Evolutionary conservation across 169 alveolate species (phyloP), one percentile per base, ranked within the genome.

Genomic region (Blepharisma undulans): DNA sequence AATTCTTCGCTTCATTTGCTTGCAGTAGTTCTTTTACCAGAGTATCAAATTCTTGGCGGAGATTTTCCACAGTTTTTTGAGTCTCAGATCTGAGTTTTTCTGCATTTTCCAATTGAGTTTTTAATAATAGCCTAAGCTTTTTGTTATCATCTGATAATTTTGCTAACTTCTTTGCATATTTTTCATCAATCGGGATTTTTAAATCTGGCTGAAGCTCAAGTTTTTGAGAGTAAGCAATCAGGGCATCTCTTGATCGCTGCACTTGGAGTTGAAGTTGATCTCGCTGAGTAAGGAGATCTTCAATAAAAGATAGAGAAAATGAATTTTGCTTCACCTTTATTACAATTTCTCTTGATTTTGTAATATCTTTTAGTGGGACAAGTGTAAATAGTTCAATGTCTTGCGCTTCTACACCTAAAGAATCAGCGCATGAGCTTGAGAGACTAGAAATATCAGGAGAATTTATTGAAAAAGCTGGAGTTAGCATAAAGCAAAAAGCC

Each of bases 61-160:
- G 36, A 60, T 82, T 82, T 59, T 82, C 89, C 22, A 82, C 89
- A 12, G 89, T 82, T 59, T 33, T 60, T 59, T 82, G 74, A 32
- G 89, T 82, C 25, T 72, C 89, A 34, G 60, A 30, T 82, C 89
- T 82, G 7, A 82, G 76, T 12, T 60, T 60, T 82, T 82, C 89
- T 22, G 89, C 89, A 8, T 82, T 82, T 21, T 82, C 89, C 33
- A 82, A 30, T 82, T 82, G 89, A 36, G 89, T 82, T 8, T 82
- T 82, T 22, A 82, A 30, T 22, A 82, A 33, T 34, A 32, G 18
- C 16, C 77, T 32, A 22, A 82, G 76, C n/a, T 82, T 82, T 59
- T 60, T 82, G 48, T 82, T 82, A 48, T 82, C 77, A 1, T 82
- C 89, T 82, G 33, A 72, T 32, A 82, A 72, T 10, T 82, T 82